phyloP scores from a whole-genome alignment of 1,284 basidiomycete species.

The Leccinum olivaceoglutinosum region DNA sequence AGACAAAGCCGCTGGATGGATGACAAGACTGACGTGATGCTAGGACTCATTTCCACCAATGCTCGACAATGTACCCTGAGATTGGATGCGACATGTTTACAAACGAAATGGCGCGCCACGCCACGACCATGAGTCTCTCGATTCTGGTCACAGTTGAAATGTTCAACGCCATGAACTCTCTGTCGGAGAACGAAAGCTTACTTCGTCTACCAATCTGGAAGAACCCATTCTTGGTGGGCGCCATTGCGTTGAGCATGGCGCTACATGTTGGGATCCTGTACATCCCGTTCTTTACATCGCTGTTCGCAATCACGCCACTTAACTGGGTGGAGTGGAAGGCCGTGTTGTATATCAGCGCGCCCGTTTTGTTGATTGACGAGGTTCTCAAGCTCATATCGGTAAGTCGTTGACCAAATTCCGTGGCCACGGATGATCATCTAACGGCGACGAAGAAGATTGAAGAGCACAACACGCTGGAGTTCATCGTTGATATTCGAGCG shows the following conservation, averaged over 20 bases:
- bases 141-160: constrained; percentile 95
- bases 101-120: constrained; percentile 77
- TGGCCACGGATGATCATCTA: constrained; percentile 1
- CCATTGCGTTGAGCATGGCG: constrained; percentile 85
- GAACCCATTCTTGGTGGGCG: constrained; percentile 87
- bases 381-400: constrained; percentile 83
- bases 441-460: constrained; percentile 97
- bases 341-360: constrained; percentile 85
- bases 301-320: constrained; percentile 90
- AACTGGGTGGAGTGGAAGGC: constrained; percentile 94
- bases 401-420: constrained; percentile 22
- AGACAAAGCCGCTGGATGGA: constrained; percentile 3
- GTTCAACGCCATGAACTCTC: constrained; percentile 99
- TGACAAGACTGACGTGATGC: constrained; percentile 10
- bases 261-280: constrained; percentile 94
- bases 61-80: constrained; percentile 73
- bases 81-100: constrained; percentile 95
- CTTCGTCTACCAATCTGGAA: constrained; percentile 87
- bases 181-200: constrained; percentile 96
- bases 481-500: constrained; percentile 90
- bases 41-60: constrained; percentile 94
- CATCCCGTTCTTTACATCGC: constrained; percentile 86
- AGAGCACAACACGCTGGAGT: constrained; percentile 98
- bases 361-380: constrained; percentile 90
- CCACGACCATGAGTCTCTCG: constrained; percentile 93